These are phyloP conservation scores for Mikania micrantha DNA, from an alignment of 129 eudicot species.

Conservation along the genomic window DNA sequence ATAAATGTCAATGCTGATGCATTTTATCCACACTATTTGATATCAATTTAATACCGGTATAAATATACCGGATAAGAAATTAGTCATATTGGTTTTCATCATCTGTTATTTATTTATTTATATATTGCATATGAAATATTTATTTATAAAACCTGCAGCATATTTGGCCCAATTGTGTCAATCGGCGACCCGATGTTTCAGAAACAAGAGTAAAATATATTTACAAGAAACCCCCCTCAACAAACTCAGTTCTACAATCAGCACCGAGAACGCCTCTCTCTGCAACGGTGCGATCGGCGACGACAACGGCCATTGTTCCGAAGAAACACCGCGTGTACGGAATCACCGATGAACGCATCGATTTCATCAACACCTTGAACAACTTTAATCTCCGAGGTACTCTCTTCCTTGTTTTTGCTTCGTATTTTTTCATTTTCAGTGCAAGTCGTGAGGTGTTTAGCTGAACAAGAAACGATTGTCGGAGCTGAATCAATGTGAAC, in stretches of 20 bases:
- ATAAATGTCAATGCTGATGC: too few relatives aligned
- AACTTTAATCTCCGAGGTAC: constrained; percentile 10
- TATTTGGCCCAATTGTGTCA: not conserved
- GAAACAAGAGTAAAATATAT: not conserved
- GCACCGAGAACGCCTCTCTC: constrained; percentile 11
- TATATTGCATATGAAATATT: too few relatives aligned
- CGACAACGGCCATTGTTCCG: too few relatives aligned
- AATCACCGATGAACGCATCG: not conserved
- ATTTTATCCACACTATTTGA: too few relatives aligned
- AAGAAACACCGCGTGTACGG: not conserved
- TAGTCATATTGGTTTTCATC: too few relatives aligned
- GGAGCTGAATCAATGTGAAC: not conserved
- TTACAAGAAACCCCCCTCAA: constrained; percentile 3
- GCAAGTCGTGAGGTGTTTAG: not conserved
- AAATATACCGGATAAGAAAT: too few relatives aligned
- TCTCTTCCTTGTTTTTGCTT: not conserved
- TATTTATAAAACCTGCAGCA: not conserved
- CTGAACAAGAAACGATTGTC: not conserved
- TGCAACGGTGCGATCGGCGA: constrained; percentile 17
- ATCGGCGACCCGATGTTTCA: not conserved
- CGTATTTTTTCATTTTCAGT: not conserved
- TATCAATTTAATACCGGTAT: too few relatives aligned
- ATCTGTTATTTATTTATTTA: too few relatives aligned
- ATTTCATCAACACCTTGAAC: constrained; percentile 1
- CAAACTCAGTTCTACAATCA: not conserved